Evolutionary conservation across 331 rosid species (phyloP).

Genomic region (Quercus lobata): DNA sequence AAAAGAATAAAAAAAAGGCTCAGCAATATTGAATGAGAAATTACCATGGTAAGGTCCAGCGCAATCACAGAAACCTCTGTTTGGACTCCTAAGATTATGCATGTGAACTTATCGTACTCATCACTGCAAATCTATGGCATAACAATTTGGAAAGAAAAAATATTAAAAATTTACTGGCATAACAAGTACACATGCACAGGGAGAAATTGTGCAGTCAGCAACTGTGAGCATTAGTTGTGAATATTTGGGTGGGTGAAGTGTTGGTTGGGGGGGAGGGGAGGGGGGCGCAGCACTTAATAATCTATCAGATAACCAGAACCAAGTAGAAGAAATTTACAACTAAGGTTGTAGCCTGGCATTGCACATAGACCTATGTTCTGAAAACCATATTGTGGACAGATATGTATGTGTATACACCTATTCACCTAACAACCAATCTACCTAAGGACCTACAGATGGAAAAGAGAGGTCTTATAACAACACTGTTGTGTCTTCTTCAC

Average conservation of each 20-base stretch:
- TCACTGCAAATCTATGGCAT: conserved; percentile 72
- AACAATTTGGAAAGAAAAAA: conserved; percentile 8
- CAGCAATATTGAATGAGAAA: conserved; percentile 11
- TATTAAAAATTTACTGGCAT: conserved; percentile 16
- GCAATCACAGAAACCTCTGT: conserved; percentile 77
- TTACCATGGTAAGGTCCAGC: conserved; percentile 89
- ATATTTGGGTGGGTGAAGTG: background rate
- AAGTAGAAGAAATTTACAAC: background rate
- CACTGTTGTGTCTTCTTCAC: background rate
- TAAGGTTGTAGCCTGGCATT: background rate
- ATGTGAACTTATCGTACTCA: conserved; percentile 76
- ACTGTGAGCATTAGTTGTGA: background rate
- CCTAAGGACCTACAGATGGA: background rate
- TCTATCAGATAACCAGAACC: conserved; percentile 9
- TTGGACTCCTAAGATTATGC: conserved; percentile 85
- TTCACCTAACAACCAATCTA: background rate
- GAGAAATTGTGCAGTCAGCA: background rate
- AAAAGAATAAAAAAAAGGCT: too few relatives aligned
- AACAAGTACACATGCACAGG: background rate
- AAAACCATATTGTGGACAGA: background rate
- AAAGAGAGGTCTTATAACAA: background rate
- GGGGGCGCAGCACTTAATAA: background rate
- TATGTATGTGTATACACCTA: background rate
- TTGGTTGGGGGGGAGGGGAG: background rate
- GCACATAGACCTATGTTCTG: background rate